These are phyloP conservation scores for Inosperma sp. DNA, from an alignment of 768 basidiomycete genomes.

Conservation along the genomic window DNA sequence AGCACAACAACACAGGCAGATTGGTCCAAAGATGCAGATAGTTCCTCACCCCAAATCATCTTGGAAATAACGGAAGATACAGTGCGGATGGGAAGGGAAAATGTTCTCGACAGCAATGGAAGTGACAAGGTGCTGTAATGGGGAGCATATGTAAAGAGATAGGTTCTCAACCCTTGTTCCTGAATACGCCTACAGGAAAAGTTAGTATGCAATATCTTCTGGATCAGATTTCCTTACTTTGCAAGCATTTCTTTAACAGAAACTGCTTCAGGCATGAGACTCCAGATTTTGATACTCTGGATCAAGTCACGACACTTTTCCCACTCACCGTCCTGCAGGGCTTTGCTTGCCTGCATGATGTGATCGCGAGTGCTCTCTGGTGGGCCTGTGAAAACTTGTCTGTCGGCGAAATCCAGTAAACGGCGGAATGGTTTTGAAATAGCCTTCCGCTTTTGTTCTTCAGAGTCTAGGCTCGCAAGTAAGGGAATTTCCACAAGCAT, in stretches of 20 bases:
- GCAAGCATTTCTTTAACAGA: conserved; percentile 93
- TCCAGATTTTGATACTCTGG: conserved; percentile 97
- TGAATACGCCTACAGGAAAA: conserved; percentile 75
- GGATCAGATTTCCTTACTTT: conserved; percentile 49
- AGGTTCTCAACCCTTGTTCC: conserved; percentile 94
- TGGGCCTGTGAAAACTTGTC: conserved; percentile 96
- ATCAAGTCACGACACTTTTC: conserved; percentile 91
- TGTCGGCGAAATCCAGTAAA: conserved; percentile 91
- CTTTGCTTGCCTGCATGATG: conserved; percentile 98
- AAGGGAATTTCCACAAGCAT: conserved; percentile 98
- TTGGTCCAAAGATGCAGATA: conserved; percentile 90
- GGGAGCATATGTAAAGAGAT: conserved; percentile 95
- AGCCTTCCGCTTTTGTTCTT: conserved; percentile 87
- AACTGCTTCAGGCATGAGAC: conserved; percentile 84
- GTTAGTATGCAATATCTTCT: conserved; percentile 8
- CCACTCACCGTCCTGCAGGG: conserved; percentile 96
- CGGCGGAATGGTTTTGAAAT: conserved; percentile 97
- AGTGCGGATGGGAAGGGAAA: conserved; percentile 72
- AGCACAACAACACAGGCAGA: conserved; percentile 87
- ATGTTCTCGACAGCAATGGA: conserved; percentile 79
- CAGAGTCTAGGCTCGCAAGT: conserved; percentile 89
- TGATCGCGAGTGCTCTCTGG: conserved; percentile 99
- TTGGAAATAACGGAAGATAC: conserved; percentile 92
- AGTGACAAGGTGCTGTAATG: conserved; percentile 91
- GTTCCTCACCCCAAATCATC: conserved; percentile 98